A percentile compares a stretch with the other conserved stretches of the same genome.
Evolutionary conservation across 202 grass and related monocot species (phyloP).

Genomic region (Setaria viridis): DNA sequence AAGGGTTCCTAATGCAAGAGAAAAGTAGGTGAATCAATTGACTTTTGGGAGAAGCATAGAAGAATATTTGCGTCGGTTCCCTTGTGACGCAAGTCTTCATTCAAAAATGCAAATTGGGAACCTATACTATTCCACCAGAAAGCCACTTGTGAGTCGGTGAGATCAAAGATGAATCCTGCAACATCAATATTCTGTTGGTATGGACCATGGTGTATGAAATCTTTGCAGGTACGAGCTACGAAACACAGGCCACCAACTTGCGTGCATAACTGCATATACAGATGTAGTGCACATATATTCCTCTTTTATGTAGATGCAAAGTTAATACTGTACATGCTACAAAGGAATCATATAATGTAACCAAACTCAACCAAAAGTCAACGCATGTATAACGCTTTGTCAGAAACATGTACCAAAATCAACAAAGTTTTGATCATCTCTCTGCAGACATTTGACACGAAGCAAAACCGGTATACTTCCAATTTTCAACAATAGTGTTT

Average conservation of each 20-base stretch:
- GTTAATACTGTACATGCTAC: background rate
- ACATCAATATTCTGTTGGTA: conserved; percentile 22
- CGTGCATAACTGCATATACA: background rate
- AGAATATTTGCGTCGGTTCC: conserved; percentile 38
- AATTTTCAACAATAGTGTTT: background rate
- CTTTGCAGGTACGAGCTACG: conserved; percentile 1
- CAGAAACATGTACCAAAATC: conserved; percentile 22
- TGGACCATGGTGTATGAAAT: conserved; percentile 8
- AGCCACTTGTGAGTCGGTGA: conserved; percentile 15
- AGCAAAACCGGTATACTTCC: conserved; percentile 11
- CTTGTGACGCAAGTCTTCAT: conserved; percentile 44
- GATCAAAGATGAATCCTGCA: conserved; percentile 38
- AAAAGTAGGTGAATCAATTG: conserved; percentile 34
- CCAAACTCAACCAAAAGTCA: conserved; percentile 13
- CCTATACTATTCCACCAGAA: conserved; percentile 29
- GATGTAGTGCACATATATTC: background rate
- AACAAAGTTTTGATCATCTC: conserved; percentile 2
- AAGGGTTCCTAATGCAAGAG: conserved; percentile 25
- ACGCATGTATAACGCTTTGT: background rate
- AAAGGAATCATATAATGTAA: background rate
- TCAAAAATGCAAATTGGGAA: conserved; percentile 48
- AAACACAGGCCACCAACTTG: conserved; percentile 29
- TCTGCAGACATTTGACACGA: background rate
- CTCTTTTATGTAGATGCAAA: background rate
- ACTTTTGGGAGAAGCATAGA: conserved; percentile 27